Percentiles rank a stretch among this genome's conserved stretches.
phyloP scores from a whole-genome alignment of 140 eudicot species.

The Oenanthe javanica region DNA sequence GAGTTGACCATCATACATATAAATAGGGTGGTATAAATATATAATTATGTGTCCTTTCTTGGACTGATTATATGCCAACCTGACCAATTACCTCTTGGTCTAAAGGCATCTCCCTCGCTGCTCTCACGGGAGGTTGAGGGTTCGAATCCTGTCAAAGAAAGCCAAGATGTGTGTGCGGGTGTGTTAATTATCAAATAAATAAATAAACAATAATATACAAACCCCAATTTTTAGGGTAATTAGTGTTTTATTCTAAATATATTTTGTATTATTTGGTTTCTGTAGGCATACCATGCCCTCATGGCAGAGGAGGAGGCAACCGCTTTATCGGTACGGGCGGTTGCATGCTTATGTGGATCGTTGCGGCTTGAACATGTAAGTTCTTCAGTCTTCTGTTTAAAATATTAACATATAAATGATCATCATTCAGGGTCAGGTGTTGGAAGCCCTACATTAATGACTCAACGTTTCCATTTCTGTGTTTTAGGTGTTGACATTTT shows the following conservation, averaged over 20 bases:
- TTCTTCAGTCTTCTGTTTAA: background rate
- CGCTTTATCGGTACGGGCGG: conserved; percentile 80
- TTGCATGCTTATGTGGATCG: conserved; percentile 87
- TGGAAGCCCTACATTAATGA: conserved; percentile 6
- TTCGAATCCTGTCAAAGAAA: too few relatives aligned
- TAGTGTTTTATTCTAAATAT: background rate
- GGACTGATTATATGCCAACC: background rate
- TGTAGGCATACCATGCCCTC: conserved; percentile 67
- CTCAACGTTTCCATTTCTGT: conserved; percentile 6
- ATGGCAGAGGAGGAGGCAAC: conserved; percentile 93
- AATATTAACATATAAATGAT: background rate
- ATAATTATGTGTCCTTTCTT: too few relatives aligned
- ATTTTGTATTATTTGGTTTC: conserved; percentile 9
- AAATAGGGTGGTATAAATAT: background rate
- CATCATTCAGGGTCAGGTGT: background rate
- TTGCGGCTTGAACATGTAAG: conserved; percentile 93
- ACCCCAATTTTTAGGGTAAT: background rate
- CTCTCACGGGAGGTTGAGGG: too few relatives aligned
- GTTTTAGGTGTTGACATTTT: conserved; percentile 70
- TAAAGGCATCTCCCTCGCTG: too few relatives aligned
- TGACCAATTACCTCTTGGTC: background rate
- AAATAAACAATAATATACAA: too few relatives aligned
- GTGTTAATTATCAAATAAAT: too few relatives aligned
- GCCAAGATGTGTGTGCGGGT: too few relatives aligned
- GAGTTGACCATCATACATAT: background rate